Conservation (phyloP, 2,329 filamentous ascomycete genomes). For the Trichoderma asperellum region DNA sequence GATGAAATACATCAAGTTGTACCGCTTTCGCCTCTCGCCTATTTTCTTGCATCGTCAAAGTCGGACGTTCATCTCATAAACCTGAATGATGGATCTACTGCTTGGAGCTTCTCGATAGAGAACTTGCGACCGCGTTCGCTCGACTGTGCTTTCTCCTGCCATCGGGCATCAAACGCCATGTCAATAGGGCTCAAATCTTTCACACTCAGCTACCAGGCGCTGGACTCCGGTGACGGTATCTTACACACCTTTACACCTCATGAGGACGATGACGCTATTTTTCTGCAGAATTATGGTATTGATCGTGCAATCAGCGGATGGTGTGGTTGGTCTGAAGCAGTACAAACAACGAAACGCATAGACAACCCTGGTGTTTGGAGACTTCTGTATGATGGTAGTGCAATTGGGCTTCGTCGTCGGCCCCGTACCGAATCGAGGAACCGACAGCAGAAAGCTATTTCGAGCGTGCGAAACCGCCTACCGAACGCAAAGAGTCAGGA, state of each 20-base stretch:
- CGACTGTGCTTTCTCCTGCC: slow-evolving; percentile 58
- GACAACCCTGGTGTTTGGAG: slow-evolving; percentile 69
- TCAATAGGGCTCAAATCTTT: slow-evolving; percentile 63
- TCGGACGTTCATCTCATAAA: slow-evolving; percentile 62
- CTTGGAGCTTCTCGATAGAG: slow-evolving; percentile 66
- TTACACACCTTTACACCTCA: slow-evolving; percentile 65
- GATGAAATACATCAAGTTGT: slow-evolving; percentile 58
- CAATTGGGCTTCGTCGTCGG: slow-evolving; percentile 65
- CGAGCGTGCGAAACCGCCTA: slow-evolving; percentile 39
- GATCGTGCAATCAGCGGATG: slow-evolving; percentile 47
- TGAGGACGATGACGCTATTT: slow-evolving; percentile 59
- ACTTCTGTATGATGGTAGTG: slow-evolving; percentile 60
- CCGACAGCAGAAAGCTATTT: slow-evolving; percentile 30
- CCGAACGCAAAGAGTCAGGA: slow-evolving; percentile 31
- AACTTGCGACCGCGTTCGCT: slow-evolving; percentile 63
- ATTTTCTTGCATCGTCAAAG: slow-evolving; percentile 63
- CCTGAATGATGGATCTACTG: slow-evolving; percentile 49
- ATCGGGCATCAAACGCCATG: slow-evolving; percentile 52
- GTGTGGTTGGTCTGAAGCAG: slow-evolving; percentile 57
- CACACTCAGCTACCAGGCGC: slow-evolving; percentile 65
- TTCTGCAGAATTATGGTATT: slow-evolving; percentile 50
- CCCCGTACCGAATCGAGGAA: slow-evolving; percentile 32
- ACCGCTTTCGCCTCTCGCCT: slow-evolving; percentile 59
- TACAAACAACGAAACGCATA: slow-evolving; percentile 57
- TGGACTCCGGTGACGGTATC: slow-evolving; percentile 63